phyloP scores from a whole-genome alignment of 2,329 filamentous ascomycete species.

The Neonectria punicea region DNA sequence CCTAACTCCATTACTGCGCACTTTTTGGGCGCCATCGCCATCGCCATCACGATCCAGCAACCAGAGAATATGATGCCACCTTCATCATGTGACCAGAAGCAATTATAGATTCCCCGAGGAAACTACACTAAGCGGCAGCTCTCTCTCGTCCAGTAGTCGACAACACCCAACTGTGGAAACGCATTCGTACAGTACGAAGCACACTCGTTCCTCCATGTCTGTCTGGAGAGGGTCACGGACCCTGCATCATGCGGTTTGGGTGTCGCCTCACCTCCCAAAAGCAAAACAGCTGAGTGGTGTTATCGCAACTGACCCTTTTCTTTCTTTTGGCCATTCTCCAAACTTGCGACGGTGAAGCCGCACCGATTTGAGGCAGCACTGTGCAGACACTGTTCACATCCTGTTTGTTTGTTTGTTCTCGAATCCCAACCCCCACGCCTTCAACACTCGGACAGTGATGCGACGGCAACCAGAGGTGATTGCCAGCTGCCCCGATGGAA shows the following conservation, averaged over 20 bases:
- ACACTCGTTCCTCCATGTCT: conserved; percentile 10
- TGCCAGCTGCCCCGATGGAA: background rate
- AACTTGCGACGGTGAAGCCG: background rate
- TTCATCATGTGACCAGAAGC: conserved; percentile 38
- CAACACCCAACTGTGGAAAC: conserved; percentile 10
- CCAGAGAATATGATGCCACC: conserved; percentile 12
- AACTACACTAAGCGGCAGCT: conserved; percentile 43
- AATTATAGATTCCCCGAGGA: conserved; percentile 46
- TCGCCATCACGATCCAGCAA: conserved; percentile 6
- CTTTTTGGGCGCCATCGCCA: background rate
- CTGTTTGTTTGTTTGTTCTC: conserved; percentile 8
- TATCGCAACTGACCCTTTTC: conserved; percentile 1
- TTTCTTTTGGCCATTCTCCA: background rate
- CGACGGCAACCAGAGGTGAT: conserved; percentile 3
- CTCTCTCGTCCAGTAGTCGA: conserved; percentile 24
- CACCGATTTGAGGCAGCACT: background rate
- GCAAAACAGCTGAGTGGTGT: conserved; percentile 13
- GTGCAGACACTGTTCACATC: background rate
- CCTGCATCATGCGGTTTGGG: conserved; percentile 33
- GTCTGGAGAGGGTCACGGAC: conserved; percentile 18
- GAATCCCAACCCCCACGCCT: conserved; percentile 21
- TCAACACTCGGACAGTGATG: conserved; percentile 4
- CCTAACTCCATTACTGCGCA: background rate
- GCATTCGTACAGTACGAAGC: conserved; percentile 2
- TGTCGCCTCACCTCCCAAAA: conserved; percentile 23